phyloP scores from a whole-genome alignment of 108 stramenopile species.

The Epipyxis sp. region DNA sequence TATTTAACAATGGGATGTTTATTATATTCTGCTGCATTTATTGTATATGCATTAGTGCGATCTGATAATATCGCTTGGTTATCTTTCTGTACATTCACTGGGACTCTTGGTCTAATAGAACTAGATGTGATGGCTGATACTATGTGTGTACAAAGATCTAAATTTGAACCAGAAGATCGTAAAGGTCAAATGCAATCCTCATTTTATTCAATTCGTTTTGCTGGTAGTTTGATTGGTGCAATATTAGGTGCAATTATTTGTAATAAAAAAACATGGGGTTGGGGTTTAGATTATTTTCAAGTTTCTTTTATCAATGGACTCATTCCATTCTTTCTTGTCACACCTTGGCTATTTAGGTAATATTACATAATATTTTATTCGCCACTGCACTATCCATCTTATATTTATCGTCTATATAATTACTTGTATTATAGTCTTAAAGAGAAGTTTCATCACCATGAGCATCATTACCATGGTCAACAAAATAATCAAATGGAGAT shows the following conservation, averaged over 20 bases:
- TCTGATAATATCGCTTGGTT: neutral
- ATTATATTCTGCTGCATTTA: conserved; percentile 37
- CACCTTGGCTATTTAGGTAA: conserved; percentile 37
- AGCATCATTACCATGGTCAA: neutral
- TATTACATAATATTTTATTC: neutral
- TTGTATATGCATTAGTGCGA: neutral
- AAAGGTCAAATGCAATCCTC: conserved; percentile 60
- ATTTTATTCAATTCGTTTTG: conserved; percentile 60
- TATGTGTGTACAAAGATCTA: conserved; percentile 59
- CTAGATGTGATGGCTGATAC: conserved; percentile 70
- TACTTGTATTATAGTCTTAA: neutral
- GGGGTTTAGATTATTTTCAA: conserved; percentile 53
- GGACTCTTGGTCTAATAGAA: conserved; percentile 57
- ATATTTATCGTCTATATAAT: neutral
- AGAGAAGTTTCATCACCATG: conserved; percentile 5
- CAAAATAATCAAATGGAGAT: neutral
- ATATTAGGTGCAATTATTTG: conserved; percentile 52
- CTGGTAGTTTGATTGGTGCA: conserved; percentile 59
- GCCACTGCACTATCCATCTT: neutral
- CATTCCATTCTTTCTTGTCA: conserved; percentile 54
- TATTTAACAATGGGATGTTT: conserved; percentile 63
- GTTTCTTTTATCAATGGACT: conserved; percentile 58
- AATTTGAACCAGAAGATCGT: conserved; percentile 57
- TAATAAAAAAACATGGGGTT: conserved; percentile 61
- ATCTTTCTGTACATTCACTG: conserved; percentile 20